Base-by-base conservation (phyloP, 495 filamentous ascomycete genomes). In the Delitschia confertaspora region DNA sequence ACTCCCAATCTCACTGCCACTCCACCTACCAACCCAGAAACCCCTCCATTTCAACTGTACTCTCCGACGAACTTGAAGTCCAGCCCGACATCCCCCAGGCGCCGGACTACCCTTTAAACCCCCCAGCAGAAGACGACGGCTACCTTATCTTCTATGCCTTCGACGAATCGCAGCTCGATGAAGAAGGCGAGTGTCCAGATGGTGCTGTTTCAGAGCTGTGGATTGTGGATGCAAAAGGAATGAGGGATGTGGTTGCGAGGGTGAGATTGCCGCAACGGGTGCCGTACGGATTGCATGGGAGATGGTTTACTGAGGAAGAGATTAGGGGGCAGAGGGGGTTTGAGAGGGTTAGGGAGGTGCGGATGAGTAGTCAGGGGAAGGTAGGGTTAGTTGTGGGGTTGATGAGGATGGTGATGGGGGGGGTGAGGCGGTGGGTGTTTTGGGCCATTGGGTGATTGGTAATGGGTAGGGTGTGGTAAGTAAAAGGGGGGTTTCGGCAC, bases 211-310 rank as follows among this genome's bases (percentile, higher is more conserved):
- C 68, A 16, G 77, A 82, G 61, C 60, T 82, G n/a, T 83, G 79
- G 78, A 62, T 83, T 22, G 67, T 82, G 37, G 69, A 81, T 53
- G 78, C 77, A 11, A 65, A 48, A 37, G 62, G 62, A 7, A 80
- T 83, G 75, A 64, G 45, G 32, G 64, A 72, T 5, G 66, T 82
- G 0, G 60, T 78, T 19, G 71, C 68, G 7, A 68, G 55, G 40
- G 65, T 82, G 24, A 47, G 55, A 22, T 57, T 83, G 33, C 77
- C 78, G 13, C 77, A 79, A 57, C 56, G 77, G 20, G 79, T 83
- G 4, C 79, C 78, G 14, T 81, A 81, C 52, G 78, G 79, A 0
- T 58, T 83, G 41, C 79, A 83, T 63, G 77, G 78, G 6, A 67
- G 66, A 33, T 83, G 78, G 78, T 81, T 82, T 45, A 53, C 61